A percentile compares a stretch with the other conserved stretches of the same genome.
Evolutionary conservation across 139 green algal genomes (phyloP).

Genomic region (Nannochloris sp.): DNA sequence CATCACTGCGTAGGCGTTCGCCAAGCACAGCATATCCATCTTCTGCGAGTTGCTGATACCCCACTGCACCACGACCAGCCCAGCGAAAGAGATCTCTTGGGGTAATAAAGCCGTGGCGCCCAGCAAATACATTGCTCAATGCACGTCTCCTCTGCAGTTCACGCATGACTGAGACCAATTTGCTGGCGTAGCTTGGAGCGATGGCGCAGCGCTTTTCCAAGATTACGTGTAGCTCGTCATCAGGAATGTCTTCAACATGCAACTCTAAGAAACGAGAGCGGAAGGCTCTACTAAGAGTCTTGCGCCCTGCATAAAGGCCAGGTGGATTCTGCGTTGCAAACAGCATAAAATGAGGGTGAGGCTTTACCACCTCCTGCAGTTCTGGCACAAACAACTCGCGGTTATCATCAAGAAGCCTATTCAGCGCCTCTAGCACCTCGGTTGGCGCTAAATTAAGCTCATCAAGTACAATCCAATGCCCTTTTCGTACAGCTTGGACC

Average conservation of each 20-base stretch:
- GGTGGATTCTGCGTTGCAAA: conserved; percentile 99
- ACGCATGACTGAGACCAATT: conserved; percentile 84
- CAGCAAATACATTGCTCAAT: conserved; percentile 77
- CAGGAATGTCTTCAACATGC: conserved; percentile 94
- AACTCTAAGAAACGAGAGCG: conserved; percentile 95
- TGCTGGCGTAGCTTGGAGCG: conserved; percentile 69
- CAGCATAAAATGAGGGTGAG: conserved; percentile 98
- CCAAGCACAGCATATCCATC: conserved; percentile 87
- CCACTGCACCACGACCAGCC: conserved; percentile 70
- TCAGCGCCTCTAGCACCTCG: conserved; percentile 95
- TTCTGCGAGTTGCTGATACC: conserved; percentile 80
- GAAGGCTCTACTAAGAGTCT: conserved; percentile 77
- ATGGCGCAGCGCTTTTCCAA: conserved; percentile 73
- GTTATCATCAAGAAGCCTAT: conserved; percentile 98
- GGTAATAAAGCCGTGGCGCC: conserved; percentile 95
- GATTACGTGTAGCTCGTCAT: conserved; percentile 84
- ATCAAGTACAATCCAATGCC: conserved; percentile 96
- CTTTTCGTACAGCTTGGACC: conserved; percentile 79
- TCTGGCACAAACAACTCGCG: conserved; percentile 96
- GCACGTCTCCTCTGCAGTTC: conserved; percentile 79
- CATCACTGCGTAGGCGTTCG: conserved; percentile 69
- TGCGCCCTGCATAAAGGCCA: conserved; percentile 72
- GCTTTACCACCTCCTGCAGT: conserved; percentile 84
- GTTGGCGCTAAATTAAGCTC: conserved; percentile 96
- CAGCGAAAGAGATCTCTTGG: conserved; percentile 91